These are phyloP conservation scores for Flaveria trinervia DNA, from an alignment of 129 eudicot species.

Conservation along the genomic window DNA sequence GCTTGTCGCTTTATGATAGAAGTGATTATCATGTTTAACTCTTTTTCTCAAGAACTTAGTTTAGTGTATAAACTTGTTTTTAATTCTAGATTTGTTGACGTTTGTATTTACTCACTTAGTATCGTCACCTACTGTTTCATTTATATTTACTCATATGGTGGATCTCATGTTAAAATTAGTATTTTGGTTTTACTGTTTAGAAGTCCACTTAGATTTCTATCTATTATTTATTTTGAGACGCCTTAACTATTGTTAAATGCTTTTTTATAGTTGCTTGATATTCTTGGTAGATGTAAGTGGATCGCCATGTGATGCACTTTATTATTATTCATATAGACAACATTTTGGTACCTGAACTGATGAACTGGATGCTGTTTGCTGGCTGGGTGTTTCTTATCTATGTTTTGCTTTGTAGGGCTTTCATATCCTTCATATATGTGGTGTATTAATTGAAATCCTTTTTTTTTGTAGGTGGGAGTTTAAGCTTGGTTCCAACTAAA, in stretches of 20 bases:
- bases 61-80: not conserved
- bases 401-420: constrained; percentile 2
- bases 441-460: not conserved
- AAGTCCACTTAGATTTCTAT: not conserved
- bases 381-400: not conserved
- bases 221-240: not conserved
- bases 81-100: not conserved
- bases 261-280: not conserved
- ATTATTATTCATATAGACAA: not conserved
- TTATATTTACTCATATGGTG: not conserved
- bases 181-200: not conserved
- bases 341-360: not conserved
- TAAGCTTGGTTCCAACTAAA: constrained; percentile 52
- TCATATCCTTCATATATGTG: not conserved
- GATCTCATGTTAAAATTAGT: not conserved
- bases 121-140: not conserved
- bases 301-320: not conserved
- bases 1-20: not conserved
- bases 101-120: not conserved
- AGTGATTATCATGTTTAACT: not conserved
- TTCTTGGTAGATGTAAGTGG: not conserved
- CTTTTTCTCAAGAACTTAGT: not conserved
- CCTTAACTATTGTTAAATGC: not conserved
- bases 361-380: not conserved
- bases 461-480: constrained; percentile 55